These are phyloP conservation scores for Sordariomycetes sp. DNA, from an alignment of 2,329 filamentous ascomycete genomes.

Conservation along the genomic window DNA sequence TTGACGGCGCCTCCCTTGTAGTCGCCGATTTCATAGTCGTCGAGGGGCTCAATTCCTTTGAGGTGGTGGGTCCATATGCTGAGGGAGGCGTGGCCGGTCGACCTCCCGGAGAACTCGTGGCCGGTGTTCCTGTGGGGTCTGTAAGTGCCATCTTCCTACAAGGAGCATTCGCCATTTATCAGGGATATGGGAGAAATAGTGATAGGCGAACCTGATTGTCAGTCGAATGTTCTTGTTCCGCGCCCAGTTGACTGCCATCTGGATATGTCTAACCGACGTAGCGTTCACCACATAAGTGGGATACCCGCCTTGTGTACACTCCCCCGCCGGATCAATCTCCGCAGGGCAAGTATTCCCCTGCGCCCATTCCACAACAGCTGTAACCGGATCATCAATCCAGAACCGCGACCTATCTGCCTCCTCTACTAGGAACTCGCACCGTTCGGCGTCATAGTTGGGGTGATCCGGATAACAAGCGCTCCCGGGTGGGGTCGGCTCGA, in stretches of 20 bases:
- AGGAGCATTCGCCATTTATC: too few species aligned
- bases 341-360: too few species aligned
- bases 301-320: background rate
- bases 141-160: background rate
- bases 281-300: constrained; percentile 16
- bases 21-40: constrained; percentile 16
- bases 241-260: constrained; percentile 20
- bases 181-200: background rate
- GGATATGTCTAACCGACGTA: constrained; percentile 10
- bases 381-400: too few species aligned
- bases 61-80: constrained; percentile 36
- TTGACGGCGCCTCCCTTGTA: constrained; percentile 9
- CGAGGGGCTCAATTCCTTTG: constrained; percentile 24
- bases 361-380: too few species aligned
- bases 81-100: constrained; percentile 37
- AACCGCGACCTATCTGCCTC: background rate
- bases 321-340: too few species aligned
- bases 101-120: constrained; percentile 39
- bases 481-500: constrained; percentile 41
- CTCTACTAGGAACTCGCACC: constrained; percentile 25
- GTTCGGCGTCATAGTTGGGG: constrained; percentile 27
- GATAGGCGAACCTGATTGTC: constrained; percentile 24
- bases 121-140: constrained; percentile 28
- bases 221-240: constrained; percentile 29
- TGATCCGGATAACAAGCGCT: constrained; percentile 34